Evolutionary conservation across 192 early-diverging fungal genomes (phyloP).

Genomic region (Coemansia sp.): DNA sequence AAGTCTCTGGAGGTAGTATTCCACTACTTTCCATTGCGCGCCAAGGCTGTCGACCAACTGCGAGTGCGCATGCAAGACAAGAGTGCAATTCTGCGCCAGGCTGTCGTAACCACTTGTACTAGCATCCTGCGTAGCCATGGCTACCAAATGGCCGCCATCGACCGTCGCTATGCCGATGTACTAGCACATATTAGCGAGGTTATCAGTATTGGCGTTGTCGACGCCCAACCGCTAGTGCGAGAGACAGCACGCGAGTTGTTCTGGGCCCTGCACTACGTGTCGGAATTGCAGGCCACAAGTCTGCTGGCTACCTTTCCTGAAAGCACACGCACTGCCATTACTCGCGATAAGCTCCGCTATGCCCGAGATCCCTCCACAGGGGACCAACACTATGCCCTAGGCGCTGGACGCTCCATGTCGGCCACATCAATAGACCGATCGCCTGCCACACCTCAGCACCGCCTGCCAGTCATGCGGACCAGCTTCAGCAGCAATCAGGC

Average conservation of each 20-base stretch:
- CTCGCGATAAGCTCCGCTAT: conserved; percentile 33
- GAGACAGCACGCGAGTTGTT: conserved; percentile 48
- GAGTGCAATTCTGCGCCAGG: conserved; percentile 40
- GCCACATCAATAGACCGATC: conserved; percentile 16
- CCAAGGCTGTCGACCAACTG: conserved; percentile 37
- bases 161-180: conserved; percentile 34
- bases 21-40: conserved; percentile 40
- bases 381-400: not conserved
- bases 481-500: conserved; percentile 32
- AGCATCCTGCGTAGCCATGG: conserved; percentile 36
- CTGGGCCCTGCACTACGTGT: conserved; percentile 43
- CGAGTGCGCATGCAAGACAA: conserved; percentile 42
- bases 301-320: conserved; percentile 26
- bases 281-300: conserved; percentile 22
- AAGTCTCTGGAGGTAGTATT: conserved; percentile 38
- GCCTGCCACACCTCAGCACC: conserved; percentile 13
- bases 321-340: conserved; percentile 19
- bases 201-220: conserved; percentile 22
- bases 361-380: not conserved
- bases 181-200: conserved; percentile 21
- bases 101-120: conserved; percentile 34
- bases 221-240: conserved; percentile 47
- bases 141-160: conserved; percentile 18
- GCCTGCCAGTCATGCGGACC: conserved; percentile 19
- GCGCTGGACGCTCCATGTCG: conserved; percentile 23